Evolutionary conservation across 768 basidiomycete species (phyloP).

Genomic region (Solioccasus polychromus): DNA sequence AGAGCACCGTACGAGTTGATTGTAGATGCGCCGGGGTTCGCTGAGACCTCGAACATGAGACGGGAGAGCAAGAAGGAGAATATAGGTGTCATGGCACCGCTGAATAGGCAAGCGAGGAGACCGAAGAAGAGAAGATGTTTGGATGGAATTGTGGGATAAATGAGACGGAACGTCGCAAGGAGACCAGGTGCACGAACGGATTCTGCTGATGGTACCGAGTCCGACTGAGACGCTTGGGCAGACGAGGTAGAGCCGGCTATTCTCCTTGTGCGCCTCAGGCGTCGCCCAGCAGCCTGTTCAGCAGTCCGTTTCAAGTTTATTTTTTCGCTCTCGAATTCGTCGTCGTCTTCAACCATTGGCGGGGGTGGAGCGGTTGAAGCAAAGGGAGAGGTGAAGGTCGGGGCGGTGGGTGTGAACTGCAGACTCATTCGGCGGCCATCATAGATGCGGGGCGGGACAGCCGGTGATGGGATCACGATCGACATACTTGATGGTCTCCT

Average conservation of each 20-base stretch:
- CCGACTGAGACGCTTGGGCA: constrained; percentile 8
- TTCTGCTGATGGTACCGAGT: background rate
- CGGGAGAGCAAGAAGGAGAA: constrained; percentile 89
- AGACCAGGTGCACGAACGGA: constrained; percentile 17
- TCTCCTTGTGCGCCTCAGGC: constrained; percentile 27
- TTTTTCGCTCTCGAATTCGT: constrained; percentile 47
- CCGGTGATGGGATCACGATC: constrained; percentile 35
- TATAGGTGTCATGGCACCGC: constrained; percentile 84
- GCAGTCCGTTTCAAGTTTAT: constrained; percentile 38
- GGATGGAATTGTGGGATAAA: constrained; percentile 71
- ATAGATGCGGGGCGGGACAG: constrained; percentile 29
- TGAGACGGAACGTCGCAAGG: constrained; percentile 44
- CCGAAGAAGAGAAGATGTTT: constrained; percentile 73
- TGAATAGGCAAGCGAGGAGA: constrained; percentile 61
- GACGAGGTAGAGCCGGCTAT: background rate
- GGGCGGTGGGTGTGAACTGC: constrained; percentile 62
- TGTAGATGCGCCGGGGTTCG: constrained; percentile 58
- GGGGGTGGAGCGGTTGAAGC: background rate
- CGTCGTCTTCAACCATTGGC: constrained; percentile 34
- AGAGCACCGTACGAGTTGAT: constrained; percentile 75
- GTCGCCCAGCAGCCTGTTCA: constrained; percentile 36
- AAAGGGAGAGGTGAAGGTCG: constrained; percentile 35
- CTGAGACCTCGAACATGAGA: constrained; percentile 74
- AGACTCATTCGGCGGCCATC: constrained; percentile 43
- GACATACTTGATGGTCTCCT: constrained; percentile 34